Base-by-base conservation (phyloP, 495 filamentous ascomycete species). In the Hamigera avellanea region DNA sequence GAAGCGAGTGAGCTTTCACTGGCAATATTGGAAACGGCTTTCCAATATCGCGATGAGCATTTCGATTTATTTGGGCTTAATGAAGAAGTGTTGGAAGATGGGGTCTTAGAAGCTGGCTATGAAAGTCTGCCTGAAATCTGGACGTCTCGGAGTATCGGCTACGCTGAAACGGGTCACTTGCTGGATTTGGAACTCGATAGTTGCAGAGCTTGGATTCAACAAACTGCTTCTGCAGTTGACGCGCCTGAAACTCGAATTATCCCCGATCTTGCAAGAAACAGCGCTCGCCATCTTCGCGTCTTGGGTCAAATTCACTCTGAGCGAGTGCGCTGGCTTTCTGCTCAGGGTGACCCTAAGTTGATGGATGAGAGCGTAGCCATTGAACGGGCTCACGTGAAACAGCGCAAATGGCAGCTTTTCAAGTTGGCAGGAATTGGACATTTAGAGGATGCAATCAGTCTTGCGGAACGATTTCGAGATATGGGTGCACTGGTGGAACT, bases 1-100 rank as follows among this genome's bases (percentile, higher is more conserved):
- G 82, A 94, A 54, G 87, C 84, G 0, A 75, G 82, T 46, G 83
- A 91, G 32, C 58, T 95, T n/a, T 76, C 81, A 43, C 64, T 83
- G 25, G 69, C 70, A 3, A 73, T 80, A 0, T 62, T 94, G 18
- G 71, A 80, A 41, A 78, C 75, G 3, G 86, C 82, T 5, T 86
- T 77, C 49, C 53, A 64, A 1, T 95, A 91, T 53, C 76, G 91
- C 19, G 61, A 70, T 26, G 62, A 70, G 21, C 78, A 84, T 43
- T 69, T 76, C 13, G 59, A 59, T 10, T 47, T 71, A 2, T 98
- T 93, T 48, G 83, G 82, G 19, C 67, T 95, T 8, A 60, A 62
- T 16, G 62, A 73, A 30, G 73, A 73, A n/a, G 53, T 70, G 32
- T 44, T 86, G 15, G 61, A 78, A 32, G 73, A 85, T 41, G 86